These are phyloP conservation scores for Castanopsis chinensis DNA, from an alignment of 306 rosid species.

Conservation along the genomic window DNA sequence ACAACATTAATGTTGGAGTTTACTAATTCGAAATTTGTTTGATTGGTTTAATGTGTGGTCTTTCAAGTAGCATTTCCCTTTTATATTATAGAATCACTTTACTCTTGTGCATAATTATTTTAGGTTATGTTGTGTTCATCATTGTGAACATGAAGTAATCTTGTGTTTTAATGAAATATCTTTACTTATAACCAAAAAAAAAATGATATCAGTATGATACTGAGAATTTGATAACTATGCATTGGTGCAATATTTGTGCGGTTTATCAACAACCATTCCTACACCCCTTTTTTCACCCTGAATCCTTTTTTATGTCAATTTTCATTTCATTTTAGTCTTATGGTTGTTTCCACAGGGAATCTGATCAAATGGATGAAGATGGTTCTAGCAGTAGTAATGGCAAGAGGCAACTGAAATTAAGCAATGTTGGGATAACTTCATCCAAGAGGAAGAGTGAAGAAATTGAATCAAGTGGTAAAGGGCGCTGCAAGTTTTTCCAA, in stretches of 20 bases:
- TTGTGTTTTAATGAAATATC: too few species aligned
- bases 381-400: constrained; percentile 38
- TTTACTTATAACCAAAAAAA: too few species aligned
- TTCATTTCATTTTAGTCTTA: constrained; percentile 9
- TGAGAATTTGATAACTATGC: not conserved
- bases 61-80: too few species aligned
- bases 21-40: too few species aligned
- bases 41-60: too few species aligned
- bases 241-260: not conserved
- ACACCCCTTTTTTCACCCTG: not conserved
- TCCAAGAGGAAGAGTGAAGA: constrained; percentile 86
- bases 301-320: constrained; percentile 10
- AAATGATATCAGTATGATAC: not conserved
- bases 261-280: not conserved
- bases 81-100: too few species aligned
- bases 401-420: constrained; percentile 70
- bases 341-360: constrained; percentile 51
- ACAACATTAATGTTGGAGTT: too few species aligned
- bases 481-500: constrained; percentile 78
- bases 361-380: constrained; percentile 62
- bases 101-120: too few species aligned
- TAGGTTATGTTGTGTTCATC: too few species aligned
- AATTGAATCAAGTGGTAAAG: constrained; percentile 83
- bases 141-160: too few species aligned
- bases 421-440: constrained; percentile 66